Evolutionary conservation across 228 moss, liverwort and hornwort species (phyloP).

Genomic region (Sphagnum magellanicum): DNA sequence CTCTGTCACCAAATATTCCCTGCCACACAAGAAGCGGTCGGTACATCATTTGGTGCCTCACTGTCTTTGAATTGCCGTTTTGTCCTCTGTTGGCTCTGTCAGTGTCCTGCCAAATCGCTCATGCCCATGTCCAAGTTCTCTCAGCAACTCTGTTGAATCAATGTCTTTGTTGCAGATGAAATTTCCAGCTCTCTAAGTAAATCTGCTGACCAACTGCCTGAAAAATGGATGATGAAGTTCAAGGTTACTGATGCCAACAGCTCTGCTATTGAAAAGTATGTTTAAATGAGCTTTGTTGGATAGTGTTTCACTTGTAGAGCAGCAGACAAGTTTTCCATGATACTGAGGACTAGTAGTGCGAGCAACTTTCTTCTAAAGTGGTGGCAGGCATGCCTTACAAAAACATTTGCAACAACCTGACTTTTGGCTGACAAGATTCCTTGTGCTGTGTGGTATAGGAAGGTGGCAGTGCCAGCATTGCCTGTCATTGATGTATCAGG

Average conservation of each 20-base stretch:
- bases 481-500: constrained; percentile 35
- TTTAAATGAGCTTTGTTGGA: background rate
- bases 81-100: background rate
- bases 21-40: constrained; percentile 69
- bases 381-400: background rate
- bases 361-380: background rate
- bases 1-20: constrained; percentile 49
- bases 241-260: constrained; percentile 26
- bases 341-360: background rate
- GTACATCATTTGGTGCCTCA: background rate
- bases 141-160: background rate
- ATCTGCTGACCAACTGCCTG: constrained; percentile 25
- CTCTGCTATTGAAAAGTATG: constrained; percentile 41
- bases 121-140: background rate
- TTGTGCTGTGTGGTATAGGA: constrained; percentile 17
- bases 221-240: constrained; percentile 57
- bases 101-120: background rate
- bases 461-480: constrained; percentile 17
- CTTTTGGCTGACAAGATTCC: background rate
- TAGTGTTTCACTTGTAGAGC: background rate
- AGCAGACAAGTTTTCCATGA: background rate
- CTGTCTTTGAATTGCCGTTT: too few species aligned
- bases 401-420: too few species aligned
- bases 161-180: constrained; percentile 13
- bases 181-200: constrained; percentile 24